Evolutionary conservation across 306 rosid species (phyloP).

Genomic region (Myrica gale): DNA sequence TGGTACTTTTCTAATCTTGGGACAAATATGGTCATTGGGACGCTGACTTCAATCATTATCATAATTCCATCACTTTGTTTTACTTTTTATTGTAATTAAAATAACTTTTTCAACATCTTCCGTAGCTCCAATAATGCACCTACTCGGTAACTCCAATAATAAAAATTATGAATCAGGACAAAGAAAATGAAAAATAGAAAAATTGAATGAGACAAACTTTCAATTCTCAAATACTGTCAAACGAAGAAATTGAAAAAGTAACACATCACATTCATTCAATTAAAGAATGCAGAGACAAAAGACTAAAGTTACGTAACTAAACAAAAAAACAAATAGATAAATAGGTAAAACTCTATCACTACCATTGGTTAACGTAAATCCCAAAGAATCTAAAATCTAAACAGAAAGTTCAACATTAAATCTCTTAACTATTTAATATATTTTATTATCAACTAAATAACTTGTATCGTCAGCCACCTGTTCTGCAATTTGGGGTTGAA

Average conservation of each 20-base stretch:
- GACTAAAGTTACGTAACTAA: neutral
- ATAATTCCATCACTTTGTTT: too few species aligned
- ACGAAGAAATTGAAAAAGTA: neutral
- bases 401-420: neutral
- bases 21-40: too few species aligned
- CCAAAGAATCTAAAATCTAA: neutral
- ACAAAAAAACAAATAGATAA: neutral
- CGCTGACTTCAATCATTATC: too few species aligned
- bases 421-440: neutral
- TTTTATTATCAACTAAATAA: slow-evolving; percentile 60
- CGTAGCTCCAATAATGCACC: too few species aligned
- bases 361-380: neutral
- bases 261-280: neutral
- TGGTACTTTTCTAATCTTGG: too few species aligned
- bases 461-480: too few species aligned
- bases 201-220: neutral
- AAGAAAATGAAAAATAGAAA: neutral
- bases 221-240: too few species aligned
- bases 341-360: neutral
- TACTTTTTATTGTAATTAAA: too few species aligned
- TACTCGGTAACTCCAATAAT: too few species aligned
- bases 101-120: too few species aligned
- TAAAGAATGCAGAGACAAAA: neutral
- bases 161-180: neutral
- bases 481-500: too few species aligned